Percentiles rank a stretch among this genome's conserved stretches.
Conservation (phyloP, 257 asterid species). For the Primulina eburnea region DNA sequence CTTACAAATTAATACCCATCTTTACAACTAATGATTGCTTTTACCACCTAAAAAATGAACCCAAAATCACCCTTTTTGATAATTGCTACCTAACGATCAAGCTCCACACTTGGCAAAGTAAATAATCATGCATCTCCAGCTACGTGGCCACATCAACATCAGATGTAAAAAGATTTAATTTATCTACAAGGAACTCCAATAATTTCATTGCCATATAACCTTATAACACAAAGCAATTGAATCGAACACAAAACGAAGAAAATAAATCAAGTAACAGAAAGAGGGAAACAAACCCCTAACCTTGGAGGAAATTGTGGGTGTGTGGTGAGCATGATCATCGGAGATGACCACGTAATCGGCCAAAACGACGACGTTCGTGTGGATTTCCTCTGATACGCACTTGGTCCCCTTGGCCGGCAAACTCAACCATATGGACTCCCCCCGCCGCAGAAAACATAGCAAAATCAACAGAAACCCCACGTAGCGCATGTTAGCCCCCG, state of each 20-base stretch:
- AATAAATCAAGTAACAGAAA: not conserved
- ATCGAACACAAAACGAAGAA: not conserved
- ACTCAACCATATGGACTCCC: constrained; percentile 72
- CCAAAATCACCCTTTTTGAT: not conserved
- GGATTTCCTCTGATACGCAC: constrained; percentile 87
- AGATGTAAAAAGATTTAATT: not conserved
- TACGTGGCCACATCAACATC: constrained; percentile 9
- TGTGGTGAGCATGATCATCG: constrained; percentile 52
- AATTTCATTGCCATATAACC: not conserved
- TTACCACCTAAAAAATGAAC: not conserved
- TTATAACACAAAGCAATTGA: not conserved
- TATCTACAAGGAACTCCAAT: not conserved
- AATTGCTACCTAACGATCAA: not conserved
- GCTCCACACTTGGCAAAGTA: not conserved
- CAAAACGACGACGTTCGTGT: constrained; percentile 80
- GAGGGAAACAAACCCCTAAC: constrained; percentile 32
- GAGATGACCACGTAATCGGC: constrained; percentile 78
- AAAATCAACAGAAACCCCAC: constrained; percentile 33
- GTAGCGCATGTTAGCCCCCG: constrained; percentile 33
- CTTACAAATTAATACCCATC: not conserved
- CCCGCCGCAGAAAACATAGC: constrained; percentile 31
- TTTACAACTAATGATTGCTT: not conserved
- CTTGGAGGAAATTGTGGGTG: constrained; percentile 79
- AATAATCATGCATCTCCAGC: constrained; percentile 7
- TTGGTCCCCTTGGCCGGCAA: constrained; percentile 71